phyloP scores from a whole-genome alignment of 768 basidiomycete species.

The Lentinula lateritia region DNA sequence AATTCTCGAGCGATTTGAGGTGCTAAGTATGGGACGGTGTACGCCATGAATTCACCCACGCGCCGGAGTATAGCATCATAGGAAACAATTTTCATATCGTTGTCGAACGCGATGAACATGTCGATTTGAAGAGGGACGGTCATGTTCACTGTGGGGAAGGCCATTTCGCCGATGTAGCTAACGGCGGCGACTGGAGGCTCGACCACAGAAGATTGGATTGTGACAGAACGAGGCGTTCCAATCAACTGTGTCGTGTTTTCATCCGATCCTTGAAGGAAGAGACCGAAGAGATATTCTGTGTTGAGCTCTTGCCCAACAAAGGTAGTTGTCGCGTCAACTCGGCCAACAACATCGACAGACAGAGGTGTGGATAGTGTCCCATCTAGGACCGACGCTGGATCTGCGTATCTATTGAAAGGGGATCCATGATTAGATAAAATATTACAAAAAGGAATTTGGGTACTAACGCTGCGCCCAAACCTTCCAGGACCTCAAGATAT shows the following conservation, averaged over 20 bases:
- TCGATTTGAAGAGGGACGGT: slow-evolving; percentile 7
- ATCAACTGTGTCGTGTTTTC: slow-evolving; percentile 6
- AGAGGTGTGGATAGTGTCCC: neutral
- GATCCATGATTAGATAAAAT: neutral
- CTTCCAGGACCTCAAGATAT: neutral
- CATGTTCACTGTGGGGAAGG: slow-evolving; percentile 3
- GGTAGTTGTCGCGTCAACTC: neutral
- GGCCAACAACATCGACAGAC: neutral
- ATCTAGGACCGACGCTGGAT: neutral
- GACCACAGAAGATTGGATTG: slow-evolving; percentile 2
- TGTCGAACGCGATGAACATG: slow-evolving; percentile 4
- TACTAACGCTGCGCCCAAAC: neutral
- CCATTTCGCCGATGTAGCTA: neutral
- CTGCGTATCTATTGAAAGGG: neutral
- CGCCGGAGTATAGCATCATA: slow-evolving; percentile 7
- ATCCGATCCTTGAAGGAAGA: neutral
- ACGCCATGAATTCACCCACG: neutral
- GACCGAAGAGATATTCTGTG: slow-evolving; percentile 3
- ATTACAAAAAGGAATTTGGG: no score
- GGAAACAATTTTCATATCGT: slow-evolving; percentile 4
- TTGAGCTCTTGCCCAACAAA: slow-evolving; percentile 3
- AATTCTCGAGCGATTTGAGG: slow-evolving; percentile 6
- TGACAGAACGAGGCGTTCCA: neutral
- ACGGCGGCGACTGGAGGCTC: slow-evolving; percentile 1
- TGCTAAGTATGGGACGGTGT: slow-evolving; percentile 1